Percentiles rank a stretch among this genome's conserved stretches.
Conservation (phyloP, 257 asterid species). For the Fraxinus excelsior region DNA sequence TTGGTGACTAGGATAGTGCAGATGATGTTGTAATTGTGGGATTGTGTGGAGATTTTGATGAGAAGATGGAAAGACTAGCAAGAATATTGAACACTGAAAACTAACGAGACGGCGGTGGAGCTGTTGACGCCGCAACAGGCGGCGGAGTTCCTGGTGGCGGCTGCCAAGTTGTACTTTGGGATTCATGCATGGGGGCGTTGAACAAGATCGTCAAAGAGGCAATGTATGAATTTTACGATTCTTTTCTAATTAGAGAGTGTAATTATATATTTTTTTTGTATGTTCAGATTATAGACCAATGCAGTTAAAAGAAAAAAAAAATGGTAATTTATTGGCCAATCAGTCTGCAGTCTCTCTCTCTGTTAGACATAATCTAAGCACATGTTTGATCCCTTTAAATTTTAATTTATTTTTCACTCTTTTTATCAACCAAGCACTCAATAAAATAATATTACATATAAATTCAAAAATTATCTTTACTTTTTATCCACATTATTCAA, state of each 20-base stretch:
- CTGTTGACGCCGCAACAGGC: conserved; percentile 68
- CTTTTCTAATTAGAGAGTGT: neutral
- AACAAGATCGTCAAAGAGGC: conserved; percentile 48
- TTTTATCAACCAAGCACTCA: too few relatives aligned
- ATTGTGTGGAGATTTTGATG: conserved; percentile 25
- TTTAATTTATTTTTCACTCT: too few relatives aligned
- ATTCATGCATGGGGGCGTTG: conserved; percentile 65
- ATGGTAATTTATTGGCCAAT: too few relatives aligned
- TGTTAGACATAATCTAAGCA: too few relatives aligned
- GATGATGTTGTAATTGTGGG: conserved; percentile 49
- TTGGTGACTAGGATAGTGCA: conserved; percentile 52
- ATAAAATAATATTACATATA: too few relatives aligned
- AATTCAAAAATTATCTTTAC: too few relatives aligned
- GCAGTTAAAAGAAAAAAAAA: too few relatives aligned
- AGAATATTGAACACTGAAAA: conserved; percentile 53
- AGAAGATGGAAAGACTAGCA: conserved; percentile 46
- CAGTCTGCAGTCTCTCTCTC: too few relatives aligned
- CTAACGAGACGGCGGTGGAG: conserved; percentile 54
- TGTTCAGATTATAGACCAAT: too few relatives aligned
- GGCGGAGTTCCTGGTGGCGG: conserved; percentile 71
- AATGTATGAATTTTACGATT: neutral
- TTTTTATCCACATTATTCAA: too few relatives aligned
- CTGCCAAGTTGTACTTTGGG: conserved; percentile 66
- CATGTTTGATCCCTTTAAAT: too few relatives aligned
- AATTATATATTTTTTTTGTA: too few relatives aligned